Conservation (phyloP, 2,329 filamentous ascomycete genomes). For the Cordyceps militaris region DNA sequence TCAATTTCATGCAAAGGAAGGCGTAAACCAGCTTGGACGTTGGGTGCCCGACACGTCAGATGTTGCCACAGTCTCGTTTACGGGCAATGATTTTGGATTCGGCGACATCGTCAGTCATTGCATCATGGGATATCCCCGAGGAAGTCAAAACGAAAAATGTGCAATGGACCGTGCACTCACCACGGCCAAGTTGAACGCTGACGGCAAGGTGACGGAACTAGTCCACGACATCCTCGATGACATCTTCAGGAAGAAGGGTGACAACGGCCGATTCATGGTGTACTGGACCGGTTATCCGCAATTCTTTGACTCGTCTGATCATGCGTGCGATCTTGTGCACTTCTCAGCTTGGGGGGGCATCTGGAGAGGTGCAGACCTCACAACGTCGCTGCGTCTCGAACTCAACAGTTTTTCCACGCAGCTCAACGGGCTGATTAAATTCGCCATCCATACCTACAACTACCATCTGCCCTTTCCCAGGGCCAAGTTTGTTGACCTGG, state of each 20-base stretch:
- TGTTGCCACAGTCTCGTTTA: too few species aligned
- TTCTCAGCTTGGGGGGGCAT: not conserved
- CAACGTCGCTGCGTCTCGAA: not conserved
- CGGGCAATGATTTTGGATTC: too few species aligned
- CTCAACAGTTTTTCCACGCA: too few species aligned
- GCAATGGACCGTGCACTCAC: too few species aligned
- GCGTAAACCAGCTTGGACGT: too few species aligned
- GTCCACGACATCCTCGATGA: conserved; percentile 2
- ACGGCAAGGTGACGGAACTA: too few species aligned
- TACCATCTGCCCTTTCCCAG: not conserved
- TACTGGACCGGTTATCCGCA: conserved; percentile 2
- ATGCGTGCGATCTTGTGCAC: not conserved
- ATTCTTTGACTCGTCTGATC: not conserved
- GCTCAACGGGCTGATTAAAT: not conserved
- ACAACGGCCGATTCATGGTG: not conserved
- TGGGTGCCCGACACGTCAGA: too few species aligned
- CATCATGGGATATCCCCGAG: too few species aligned
- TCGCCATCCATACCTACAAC: not conserved
- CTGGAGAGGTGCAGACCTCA: not conserved
- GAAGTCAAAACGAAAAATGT: too few species aligned
- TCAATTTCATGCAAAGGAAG: too few species aligned
- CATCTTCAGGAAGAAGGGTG: not conserved
- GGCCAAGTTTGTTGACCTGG: not conserved
- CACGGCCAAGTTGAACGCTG: too few species aligned
- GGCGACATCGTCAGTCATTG: too few species aligned